A percentile compares a stretch with the other conserved stretches of the same genome.
Conservation (phyloP, 352 stramenopile genomes). For the Globisporangium cederbergense region DNA sequence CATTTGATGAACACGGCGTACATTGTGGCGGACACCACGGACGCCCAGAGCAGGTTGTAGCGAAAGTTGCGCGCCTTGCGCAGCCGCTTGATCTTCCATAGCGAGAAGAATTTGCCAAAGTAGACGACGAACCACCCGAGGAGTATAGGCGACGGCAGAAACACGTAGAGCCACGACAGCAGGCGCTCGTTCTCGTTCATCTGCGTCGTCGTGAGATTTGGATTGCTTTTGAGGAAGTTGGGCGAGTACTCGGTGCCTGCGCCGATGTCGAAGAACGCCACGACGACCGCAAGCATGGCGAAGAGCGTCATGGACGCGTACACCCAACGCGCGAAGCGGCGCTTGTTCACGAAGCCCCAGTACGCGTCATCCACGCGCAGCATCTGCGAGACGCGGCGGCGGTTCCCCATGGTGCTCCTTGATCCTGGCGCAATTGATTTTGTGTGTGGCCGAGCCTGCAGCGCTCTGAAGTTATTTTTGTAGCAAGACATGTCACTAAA, state of each 20-base stretch:
- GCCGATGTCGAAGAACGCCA: slow-evolving; percentile 68
- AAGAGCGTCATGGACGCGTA: slow-evolving; percentile 76
- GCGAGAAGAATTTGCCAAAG: slow-evolving; percentile 79
- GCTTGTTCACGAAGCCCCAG: slow-evolving; percentile 74
- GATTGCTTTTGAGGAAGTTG: slow-evolving; percentile 42
- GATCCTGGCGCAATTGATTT: neutral
- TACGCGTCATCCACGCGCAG: slow-evolving; percentile 71
- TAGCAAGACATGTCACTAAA: too few relatives aligned
- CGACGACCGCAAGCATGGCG: slow-evolving; percentile 72
- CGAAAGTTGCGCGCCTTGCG: slow-evolving; percentile 78
- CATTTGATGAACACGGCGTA: slow-evolving; percentile 55
- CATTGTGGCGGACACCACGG: slow-evolving; percentile 42
- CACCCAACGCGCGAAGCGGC: slow-evolving; percentile 67
- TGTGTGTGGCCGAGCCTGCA: neutral
- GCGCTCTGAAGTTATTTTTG: neutral
- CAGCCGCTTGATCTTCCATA: slow-evolving; percentile 72
- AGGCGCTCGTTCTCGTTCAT: slow-evolving; percentile 73
- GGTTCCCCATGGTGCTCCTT: slow-evolving; percentile 47
- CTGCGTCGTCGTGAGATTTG: slow-evolving; percentile 42
- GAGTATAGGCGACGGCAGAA: slow-evolving; percentile 65
- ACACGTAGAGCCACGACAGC: slow-evolving; percentile 70
- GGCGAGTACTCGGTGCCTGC: slow-evolving; percentile 46
- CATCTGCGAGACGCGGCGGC: slow-evolving; percentile 61
- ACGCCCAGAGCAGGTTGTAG: slow-evolving; percentile 76
- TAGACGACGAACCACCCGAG: slow-evolving; percentile 76